phyloP scores from a whole-genome alignment of 2,329 filamentous ascomycete genomes.

The Orbilia oligospora region DNA sequence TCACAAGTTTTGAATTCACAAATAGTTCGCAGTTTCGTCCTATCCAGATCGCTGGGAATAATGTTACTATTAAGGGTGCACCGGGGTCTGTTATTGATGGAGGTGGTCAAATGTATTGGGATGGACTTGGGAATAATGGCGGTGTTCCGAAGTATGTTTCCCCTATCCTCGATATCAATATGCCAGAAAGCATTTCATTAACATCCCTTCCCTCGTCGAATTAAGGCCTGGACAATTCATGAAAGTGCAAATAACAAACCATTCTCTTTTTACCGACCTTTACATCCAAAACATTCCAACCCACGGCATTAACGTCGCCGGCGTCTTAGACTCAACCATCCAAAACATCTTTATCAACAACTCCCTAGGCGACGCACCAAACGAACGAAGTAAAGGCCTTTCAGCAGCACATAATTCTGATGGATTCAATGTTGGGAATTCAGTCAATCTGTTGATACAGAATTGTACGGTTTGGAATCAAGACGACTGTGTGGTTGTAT shows the following conservation, averaged over 20 bases:
- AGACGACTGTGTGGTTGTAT: slow-evolving; percentile 66
- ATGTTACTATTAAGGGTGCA: slow-evolving; percentile 67
- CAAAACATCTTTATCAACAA: slow-evolving; percentile 68
- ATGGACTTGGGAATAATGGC: slow-evolving; percentile 70
- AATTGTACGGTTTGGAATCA: slow-evolving; percentile 65
- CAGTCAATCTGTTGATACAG: slow-evolving; percentile 64
- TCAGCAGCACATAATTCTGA: slow-evolving; percentile 67
- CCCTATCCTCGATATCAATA: no score
- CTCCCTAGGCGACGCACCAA: slow-evolving; percentile 66
- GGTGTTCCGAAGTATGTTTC: slow-evolving; percentile 64
- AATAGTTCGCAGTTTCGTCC: slow-evolving; percentile 67
- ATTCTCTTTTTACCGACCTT: slow-evolving; percentile 67
- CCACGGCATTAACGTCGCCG: slow-evolving; percentile 67
- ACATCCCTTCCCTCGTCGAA: background rate
- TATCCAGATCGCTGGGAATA: slow-evolving; percentile 67
- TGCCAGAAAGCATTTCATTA: no score
- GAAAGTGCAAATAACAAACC: slow-evolving; percentile 67
- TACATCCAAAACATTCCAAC: slow-evolving; percentile 68
- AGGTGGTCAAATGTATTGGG: slow-evolving; percentile 69
- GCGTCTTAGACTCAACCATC: slow-evolving; percentile 65
- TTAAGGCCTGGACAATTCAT: slow-evolving; percentile 67
- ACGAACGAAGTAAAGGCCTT: slow-evolving; percentile 65
- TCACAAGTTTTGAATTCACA: slow-evolving; percentile 67
- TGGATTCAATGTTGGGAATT: slow-evolving; percentile 66
- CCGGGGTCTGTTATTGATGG: slow-evolving; percentile 66